A percentile compares a stretch with the other conserved stretches of the same genome.
Conservation (phyloP, 2,329 filamentous ascomycete genomes). For the Emericellopsis cladophorae region DNA sequence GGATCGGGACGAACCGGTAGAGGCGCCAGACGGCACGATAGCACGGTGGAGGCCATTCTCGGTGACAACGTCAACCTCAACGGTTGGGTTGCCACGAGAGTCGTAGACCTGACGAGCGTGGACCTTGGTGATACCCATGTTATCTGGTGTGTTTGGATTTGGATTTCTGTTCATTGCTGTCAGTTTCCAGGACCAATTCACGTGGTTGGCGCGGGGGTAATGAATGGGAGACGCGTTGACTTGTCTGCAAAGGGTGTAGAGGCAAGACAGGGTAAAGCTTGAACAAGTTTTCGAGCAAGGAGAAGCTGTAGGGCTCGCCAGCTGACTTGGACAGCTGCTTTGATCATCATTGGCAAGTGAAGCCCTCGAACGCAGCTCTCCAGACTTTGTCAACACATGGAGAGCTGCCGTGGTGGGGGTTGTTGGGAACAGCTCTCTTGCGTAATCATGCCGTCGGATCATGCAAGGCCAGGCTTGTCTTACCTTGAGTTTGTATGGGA, state of each 20-base stretch:
- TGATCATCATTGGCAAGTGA: too few relatives aligned
- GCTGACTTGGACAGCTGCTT: too few relatives aligned
- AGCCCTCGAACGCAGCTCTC: too few relatives aligned
- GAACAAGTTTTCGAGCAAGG: too few relatives aligned
- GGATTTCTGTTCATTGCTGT: neutral
- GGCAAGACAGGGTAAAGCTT: too few relatives aligned
- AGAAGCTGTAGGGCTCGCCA: too few relatives aligned
- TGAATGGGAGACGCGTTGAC: neutral
- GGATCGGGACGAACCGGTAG: slow-evolving; percentile 56
- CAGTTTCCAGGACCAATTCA: neutral
- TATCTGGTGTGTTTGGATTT: slow-evolving; percentile 16
- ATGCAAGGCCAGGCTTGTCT: neutral
- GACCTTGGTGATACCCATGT: slow-evolving; percentile 83
- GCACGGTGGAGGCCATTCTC: slow-evolving; percentile 94
- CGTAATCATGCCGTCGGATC: neutral
- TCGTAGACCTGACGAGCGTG: slow-evolving; percentile 95
- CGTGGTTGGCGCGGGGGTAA: neutral
- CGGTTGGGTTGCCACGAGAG: slow-evolving; percentile 95
- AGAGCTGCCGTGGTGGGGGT: neutral
- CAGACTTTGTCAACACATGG: neutral
- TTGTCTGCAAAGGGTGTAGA: neutral
- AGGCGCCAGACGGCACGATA: slow-evolving; percentile 93
- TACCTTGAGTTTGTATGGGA: neutral
- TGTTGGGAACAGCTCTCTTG: neutral
- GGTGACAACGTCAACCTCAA: slow-evolving; percentile 94